Evolutionary conservation across 352 stramenopile genomes (phyloP).

Genomic region (Phytophthora litchii): DNA sequence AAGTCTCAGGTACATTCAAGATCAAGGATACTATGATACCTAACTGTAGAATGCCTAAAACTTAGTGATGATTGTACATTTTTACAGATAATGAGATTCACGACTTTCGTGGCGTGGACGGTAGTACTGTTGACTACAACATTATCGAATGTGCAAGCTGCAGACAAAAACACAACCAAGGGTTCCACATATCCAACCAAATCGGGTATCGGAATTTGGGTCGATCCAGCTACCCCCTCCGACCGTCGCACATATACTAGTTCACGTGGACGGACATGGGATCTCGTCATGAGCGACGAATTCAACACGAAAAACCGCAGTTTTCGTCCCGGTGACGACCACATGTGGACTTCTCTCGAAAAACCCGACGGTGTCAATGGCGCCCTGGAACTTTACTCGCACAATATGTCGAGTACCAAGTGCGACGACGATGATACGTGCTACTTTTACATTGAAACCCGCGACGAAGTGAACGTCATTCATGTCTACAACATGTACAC

Average conservation of each 20-base stretch:
- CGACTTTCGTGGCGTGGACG: constrained; percentile 16
- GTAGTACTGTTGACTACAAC: constrained; percentile 15
- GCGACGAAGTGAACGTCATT: constrained; percentile 44
- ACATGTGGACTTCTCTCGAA: constrained; percentile 94
- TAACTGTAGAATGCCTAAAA: neutral
- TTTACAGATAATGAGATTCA: constrained; percentile 18
- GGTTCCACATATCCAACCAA: constrained; percentile 39
- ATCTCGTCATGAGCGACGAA: constrained; percentile 94
- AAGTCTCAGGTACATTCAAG: constrained; percentile 9
- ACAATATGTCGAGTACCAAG: constrained; percentile 69
- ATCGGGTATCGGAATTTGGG: constrained; percentile 48
- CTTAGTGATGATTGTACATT: neutral
- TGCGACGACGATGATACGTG: constrained; percentile 60
- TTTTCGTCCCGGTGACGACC: constrained; percentile 94
- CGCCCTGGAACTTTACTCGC: constrained; percentile 92
- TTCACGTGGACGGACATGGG: constrained; percentile 53
- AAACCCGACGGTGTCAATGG: constrained; percentile 93
- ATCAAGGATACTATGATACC: neutral
- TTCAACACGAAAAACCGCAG: constrained; percentile 91
- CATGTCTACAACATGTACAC: constrained; percentile 67
- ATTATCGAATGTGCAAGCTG: constrained; percentile 1
- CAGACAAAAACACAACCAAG: constrained; percentile 17
- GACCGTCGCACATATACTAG: constrained; percentile 43
- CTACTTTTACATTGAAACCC: constrained; percentile 52
- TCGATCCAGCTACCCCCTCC: constrained; percentile 60